Conservation (phyloP, 2,329 filamentous ascomycete species). For the Diaporthe sp. region DNA sequence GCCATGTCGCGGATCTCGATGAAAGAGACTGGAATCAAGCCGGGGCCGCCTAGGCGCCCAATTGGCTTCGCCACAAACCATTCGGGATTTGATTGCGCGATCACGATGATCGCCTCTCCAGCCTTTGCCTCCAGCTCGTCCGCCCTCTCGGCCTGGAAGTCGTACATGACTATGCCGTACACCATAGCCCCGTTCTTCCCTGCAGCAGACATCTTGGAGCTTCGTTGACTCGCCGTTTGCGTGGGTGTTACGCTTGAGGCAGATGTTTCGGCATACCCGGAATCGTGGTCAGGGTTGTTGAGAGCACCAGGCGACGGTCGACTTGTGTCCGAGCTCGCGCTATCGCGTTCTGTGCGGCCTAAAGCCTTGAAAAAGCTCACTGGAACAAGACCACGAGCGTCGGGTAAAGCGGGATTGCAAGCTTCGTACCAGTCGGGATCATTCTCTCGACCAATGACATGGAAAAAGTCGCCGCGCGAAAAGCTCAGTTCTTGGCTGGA, state of each 20-base stretch:
- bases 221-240: constrained; percentile 56
- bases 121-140: constrained; percentile 96
- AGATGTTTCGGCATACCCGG: constrained; percentile 80
- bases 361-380: constrained; percentile 94
- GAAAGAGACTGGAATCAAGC: constrained; percentile 95
- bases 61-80: constrained; percentile 99
- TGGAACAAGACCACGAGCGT: constrained; percentile 90
- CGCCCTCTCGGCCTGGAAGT: constrained; percentile 94
- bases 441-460: constrained; percentile 96
- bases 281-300: constrained; percentile 85
- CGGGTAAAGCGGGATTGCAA: constrained; percentile 91
- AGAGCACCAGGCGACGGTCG: constrained; percentile 59
- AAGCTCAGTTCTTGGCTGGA: constrained; percentile 87
- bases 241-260: constrained; percentile 45
- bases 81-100: constrained; percentile 97
- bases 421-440: constrained; percentile 98
- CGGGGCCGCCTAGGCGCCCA: constrained; percentile 92
- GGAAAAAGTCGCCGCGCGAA: constrained; percentile 95
- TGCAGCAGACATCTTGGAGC: constrained; percentile 57
- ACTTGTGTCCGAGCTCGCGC: constrained; percentile 75
- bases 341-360: constrained; percentile 92
- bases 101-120: constrained; percentile 97
- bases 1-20: constrained; percentile 97
- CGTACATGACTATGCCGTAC: constrained; percentile 96
- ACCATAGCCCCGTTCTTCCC: constrained; percentile 83